These are phyloP conservation scores for Colletotrichum euphorbiae DNA, from an alignment of 2,329 filamentous ascomycete species.

Conservation along the genomic window DNA sequence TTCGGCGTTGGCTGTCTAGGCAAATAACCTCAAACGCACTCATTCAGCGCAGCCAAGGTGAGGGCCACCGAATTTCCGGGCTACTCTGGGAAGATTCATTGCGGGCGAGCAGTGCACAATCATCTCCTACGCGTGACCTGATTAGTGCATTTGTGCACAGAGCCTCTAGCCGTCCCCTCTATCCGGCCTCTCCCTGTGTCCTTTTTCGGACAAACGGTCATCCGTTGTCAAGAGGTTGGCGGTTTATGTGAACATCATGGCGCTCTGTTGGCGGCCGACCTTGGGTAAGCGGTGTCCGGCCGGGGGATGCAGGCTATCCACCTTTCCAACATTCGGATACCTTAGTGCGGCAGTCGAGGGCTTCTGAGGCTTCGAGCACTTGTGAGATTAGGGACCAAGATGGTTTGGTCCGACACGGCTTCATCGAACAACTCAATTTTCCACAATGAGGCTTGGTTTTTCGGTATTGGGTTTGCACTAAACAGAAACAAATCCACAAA, in stretches of 20 bases:
- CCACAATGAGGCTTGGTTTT: too few relatives aligned
- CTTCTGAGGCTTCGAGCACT: neutral
- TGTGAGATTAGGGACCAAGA: slow-evolving; percentile 1
- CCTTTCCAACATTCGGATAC: slow-evolving; percentile 15
- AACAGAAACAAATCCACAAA: neutral
- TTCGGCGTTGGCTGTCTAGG: neutral
- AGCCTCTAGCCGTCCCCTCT: slow-evolving; percentile 6
- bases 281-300: neutral
- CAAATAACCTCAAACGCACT: slow-evolving; percentile 16
- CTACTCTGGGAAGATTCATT: slow-evolving; percentile 13
- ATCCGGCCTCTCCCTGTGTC: neutral
- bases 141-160: slow-evolving; percentile 22
- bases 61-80: neutral
- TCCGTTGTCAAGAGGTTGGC: neutral
- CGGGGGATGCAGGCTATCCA: neutral
- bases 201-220: neutral
- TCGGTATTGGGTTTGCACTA: too few relatives aligned
- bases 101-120: slow-evolving; percentile 25
- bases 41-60: neutral
- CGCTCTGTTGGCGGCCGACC: slow-evolving; percentile 16
- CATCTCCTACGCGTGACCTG: neutral
- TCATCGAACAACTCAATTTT: too few relatives aligned
- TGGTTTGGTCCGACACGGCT: too few relatives aligned
- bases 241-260: slow-evolving; percentile 9
- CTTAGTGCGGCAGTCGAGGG: neutral